Percentiles rank a stretch among this genome's conserved stretches.
These are phyloP conservation scores for Stephania yunnanensis DNA, from an alignment of 164 flowering plant species.

Conservation along the genomic window DNA sequence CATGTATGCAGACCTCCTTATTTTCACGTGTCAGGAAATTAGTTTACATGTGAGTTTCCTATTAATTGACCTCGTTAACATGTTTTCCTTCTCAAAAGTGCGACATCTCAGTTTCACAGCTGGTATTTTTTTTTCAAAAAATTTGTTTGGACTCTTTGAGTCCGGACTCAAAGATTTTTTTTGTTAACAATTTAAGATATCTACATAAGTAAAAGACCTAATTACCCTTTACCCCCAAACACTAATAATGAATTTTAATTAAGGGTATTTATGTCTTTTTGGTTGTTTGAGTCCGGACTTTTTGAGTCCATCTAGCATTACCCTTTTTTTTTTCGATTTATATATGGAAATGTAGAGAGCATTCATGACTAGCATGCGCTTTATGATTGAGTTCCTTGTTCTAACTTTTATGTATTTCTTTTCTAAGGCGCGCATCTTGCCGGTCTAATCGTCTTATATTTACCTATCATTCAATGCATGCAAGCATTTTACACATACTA, in stretches of 20 bases:
- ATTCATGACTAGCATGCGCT: not conserved
- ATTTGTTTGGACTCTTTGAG: too few species aligned
- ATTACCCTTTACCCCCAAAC: too few species aligned
- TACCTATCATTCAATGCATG: not conserved
- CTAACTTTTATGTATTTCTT: not conserved
- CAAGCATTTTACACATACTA: not conserved
- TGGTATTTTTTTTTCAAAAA: too few species aligned
- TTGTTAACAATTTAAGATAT: too few species aligned
- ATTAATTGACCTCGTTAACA: not conserved
- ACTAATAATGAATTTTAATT: too few species aligned
- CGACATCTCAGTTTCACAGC: not conserved
- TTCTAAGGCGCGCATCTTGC: not conserved
- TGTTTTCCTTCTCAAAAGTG: not conserved
- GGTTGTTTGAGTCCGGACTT: too few species aligned
- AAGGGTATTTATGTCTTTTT: too few species aligned
- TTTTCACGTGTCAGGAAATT: not conserved
- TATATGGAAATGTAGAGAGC: not conserved
- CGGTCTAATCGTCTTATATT: not conserved
- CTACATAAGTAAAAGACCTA: too few species aligned
- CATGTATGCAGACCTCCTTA: not conserved
- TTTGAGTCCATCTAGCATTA: too few species aligned
- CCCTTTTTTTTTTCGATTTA: too few species aligned
- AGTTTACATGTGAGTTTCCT: not conserved
- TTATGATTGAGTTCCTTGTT: not conserved
- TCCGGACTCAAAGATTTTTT: too few species aligned